Conservation (phyloP, 1,284 basidiomycete genomes). For the Apiotrichum mycotoxinovorans region DNA sequence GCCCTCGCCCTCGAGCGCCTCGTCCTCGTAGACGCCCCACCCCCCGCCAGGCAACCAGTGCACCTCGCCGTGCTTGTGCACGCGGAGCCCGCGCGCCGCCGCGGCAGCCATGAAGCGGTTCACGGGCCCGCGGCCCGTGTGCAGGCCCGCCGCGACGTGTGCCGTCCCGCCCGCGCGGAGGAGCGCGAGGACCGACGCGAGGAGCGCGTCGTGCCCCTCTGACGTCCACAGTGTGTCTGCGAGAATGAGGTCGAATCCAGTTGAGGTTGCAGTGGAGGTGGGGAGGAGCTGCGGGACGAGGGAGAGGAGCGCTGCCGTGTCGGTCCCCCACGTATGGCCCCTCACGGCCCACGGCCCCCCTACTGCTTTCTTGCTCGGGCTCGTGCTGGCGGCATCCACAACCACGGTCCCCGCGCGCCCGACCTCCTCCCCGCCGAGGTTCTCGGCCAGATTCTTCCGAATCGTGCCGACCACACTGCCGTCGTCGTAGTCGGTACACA, state of each 20-base stretch:
- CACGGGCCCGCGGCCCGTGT: conserved; percentile 45
- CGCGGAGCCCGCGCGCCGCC: conserved; percentile 16
- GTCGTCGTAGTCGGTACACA: conserved; percentile 47
- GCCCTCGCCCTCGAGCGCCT: conserved; percentile 12
- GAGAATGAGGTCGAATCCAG: conserved; percentile 40
- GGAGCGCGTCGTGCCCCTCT: conserved; percentile 33
- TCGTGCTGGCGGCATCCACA: not conserved
- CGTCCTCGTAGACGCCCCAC: conserved; percentile 28
- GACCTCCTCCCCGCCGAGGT: not conserved
- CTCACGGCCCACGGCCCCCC: conserved; percentile 28
- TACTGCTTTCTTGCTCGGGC: no score
- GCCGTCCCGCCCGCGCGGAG: conserved; percentile 28
- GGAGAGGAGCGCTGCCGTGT: conserved; percentile 20
- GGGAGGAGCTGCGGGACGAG: conserved; percentile 1
- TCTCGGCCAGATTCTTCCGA: conserved; percentile 27
- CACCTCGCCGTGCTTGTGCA: conserved; percentile 25
- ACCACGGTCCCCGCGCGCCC: not conserved
- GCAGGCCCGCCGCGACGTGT: conserved; percentile 44
- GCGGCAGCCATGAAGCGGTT: conserved; percentile 37
- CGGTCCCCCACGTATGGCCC: conserved; percentile 41
- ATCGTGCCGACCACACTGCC: conserved; percentile 29
- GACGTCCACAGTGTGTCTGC: conserved; percentile 47
- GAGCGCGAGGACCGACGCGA: conserved; percentile 35
- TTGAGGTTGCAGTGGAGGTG: no score
- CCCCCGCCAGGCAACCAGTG: conserved; percentile 31